Base-by-base conservation (phyloP, 2,329 filamentous ascomycete genomes). In the Grosmannia serpens region DNA sequence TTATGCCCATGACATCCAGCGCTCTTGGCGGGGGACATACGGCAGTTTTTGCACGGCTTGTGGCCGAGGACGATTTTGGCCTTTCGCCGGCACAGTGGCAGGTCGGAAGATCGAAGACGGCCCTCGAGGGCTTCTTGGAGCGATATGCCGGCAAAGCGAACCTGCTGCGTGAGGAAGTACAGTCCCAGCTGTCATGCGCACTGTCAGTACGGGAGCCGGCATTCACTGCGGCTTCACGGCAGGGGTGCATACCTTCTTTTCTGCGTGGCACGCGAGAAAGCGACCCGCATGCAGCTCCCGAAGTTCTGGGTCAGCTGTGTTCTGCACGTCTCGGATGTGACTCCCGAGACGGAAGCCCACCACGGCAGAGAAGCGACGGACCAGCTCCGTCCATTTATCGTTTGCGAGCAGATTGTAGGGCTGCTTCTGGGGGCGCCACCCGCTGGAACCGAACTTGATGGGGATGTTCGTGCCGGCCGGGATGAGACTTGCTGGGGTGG, bases 21-120 rank as follows among this genome's bases (percentile, higher is more conserved):
- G 15, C 35, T 35, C 22, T 24, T 4, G 27, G 24, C 7, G 17
- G 6, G 1, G 6, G 1, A 62, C 62, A 3, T 41, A 62, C 61
- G 27, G 51, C 62, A 64, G 38, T 54, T 64, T 15, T 55, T 59
- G 58, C 62, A 64, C 1, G 62, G 61, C 29, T 55, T 61, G 46
- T 62, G 62, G 4, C 62, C 61, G 0, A 62, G 57, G 8, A 60
- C 38, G 9, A 64, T 56, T 13, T 20, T 44, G 15, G 62, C 62
- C 4, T 20, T 20, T 22, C 49, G 33, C 0, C 53, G 54, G n/a
- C 33, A 10, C 15, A 49, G 52, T 2, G 61, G 58, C 11, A 64
- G 55, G 1, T 56, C 3, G 0, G 13, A 33, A 1, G 29, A 11
- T 0, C 33, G 49, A 1, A 64, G 58, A 3, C 52, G n/a, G 29